phyloP scores from a whole-genome alignment of 257 asterid species.

The Rauvolfia tetraphylla region DNA sequence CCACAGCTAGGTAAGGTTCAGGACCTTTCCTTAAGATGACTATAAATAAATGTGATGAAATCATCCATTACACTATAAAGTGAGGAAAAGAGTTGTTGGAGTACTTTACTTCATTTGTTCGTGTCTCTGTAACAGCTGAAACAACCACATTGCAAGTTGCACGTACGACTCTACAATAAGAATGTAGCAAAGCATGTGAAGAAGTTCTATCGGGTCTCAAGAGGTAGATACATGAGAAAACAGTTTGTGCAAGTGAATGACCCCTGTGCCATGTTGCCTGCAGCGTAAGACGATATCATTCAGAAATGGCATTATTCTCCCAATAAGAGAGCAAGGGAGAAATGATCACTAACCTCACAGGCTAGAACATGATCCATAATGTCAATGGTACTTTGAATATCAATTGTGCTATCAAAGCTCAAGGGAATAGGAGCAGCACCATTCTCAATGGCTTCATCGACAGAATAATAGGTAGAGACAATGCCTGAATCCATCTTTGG shows the following conservation, averaged over 20 bases:
- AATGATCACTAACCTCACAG: slow-evolving; percentile 68
- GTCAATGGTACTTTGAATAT: slow-evolving; percentile 64
- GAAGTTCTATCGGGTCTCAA: slow-evolving; percentile 90
- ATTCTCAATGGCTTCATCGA: slow-evolving; percentile 94
- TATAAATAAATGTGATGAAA: not conserved
- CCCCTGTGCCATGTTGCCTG: slow-evolving; percentile 99
- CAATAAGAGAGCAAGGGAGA: not conserved
- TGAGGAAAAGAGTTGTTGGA: slow-evolving; percentile 14
- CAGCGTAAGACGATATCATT: slow-evolving; percentile 14
- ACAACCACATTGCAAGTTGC: slow-evolving; percentile 84
- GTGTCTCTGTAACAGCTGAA: slow-evolving; percentile 81
- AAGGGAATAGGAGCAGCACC: slow-evolving; percentile 98
- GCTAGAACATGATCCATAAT: slow-evolving; percentile 93
- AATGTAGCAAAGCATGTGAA: slow-evolving; percentile 79
- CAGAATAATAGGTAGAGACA: slow-evolving; percentile 81
- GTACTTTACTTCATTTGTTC: slow-evolving; percentile 92
- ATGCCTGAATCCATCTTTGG: slow-evolving; percentile 99
- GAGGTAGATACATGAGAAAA: slow-evolving; percentile 88
- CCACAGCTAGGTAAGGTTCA: not conserved
- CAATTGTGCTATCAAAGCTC: slow-evolving; percentile 75
- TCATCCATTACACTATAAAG: not conserved
- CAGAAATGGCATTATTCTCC: slow-evolving; percentile 2
- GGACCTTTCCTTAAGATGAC: not conserved
- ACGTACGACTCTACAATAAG: slow-evolving; percentile 76
- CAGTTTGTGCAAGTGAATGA: slow-evolving; percentile 91